phyloP scores from a whole-genome alignment of 768 basidiomycete species.

The Phaeotremella skinneri region DNA sequence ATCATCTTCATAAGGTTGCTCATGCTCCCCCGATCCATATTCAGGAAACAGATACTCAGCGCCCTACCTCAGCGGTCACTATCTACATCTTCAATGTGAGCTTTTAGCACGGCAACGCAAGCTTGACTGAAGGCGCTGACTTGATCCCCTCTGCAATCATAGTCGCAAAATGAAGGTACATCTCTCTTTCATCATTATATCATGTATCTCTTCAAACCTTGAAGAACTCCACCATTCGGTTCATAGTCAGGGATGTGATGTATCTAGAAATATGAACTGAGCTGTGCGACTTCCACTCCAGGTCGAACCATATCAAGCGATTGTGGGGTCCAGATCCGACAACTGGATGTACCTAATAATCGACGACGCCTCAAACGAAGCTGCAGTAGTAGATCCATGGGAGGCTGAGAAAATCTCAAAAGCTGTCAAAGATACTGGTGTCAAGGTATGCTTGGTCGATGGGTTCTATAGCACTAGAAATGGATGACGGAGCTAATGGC shows the following conservation, averaged over 20 bases:
- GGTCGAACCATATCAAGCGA: constrained; percentile 41
- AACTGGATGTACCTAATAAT: constrained; percentile 52
- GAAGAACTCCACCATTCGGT: not conserved
- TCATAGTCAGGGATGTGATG: too few relatives aligned
- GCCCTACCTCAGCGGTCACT: not conserved
- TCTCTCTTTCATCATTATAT: too few relatives aligned
- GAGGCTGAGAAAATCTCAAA: constrained; percentile 47
- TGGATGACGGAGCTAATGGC: not conserved
- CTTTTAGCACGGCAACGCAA: not conserved
- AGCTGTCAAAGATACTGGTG: constrained; percentile 61
- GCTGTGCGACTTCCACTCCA: too few relatives aligned
- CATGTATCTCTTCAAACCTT: not conserved
- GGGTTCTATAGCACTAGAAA: not conserved
- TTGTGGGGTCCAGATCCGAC: constrained; percentile 33
- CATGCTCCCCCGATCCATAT: too few relatives aligned
- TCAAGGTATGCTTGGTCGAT: constrained; percentile 57
- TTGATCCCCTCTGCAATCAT: not conserved
- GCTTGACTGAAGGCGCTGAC: not conserved
- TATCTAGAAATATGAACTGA: too few relatives aligned
- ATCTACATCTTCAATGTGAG: not conserved
- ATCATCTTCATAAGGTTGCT: too few relatives aligned
- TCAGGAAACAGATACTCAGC: too few relatives aligned
- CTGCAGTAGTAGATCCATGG: constrained; percentile 49
- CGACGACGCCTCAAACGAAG: constrained; percentile 45
- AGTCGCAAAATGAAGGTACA: not conserved